Evolutionary conservation across 2,329 filamentous ascomycete species (phyloP), one percentile per base, ranked within the genome.

Genomic region (Pseudogymnoascus sp.): DNA sequence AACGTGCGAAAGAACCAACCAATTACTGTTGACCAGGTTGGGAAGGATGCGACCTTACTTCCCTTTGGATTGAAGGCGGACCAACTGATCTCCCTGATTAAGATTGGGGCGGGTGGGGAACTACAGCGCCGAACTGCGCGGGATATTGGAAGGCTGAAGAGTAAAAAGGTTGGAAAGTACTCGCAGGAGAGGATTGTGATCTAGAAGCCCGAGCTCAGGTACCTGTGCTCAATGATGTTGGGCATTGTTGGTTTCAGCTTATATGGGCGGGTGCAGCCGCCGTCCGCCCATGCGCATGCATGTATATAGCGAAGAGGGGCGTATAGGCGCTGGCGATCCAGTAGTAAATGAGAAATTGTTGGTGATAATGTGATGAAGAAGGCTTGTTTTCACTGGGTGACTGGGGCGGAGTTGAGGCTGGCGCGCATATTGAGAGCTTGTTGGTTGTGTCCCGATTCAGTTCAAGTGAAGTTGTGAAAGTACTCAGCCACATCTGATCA

Each of bases 121-220:
- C 78, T 90, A 40, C 80, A 86, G 65, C 78, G 82, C 72, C 83
- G 90, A 67, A 91, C 81, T 68, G 79, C 78, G 68, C 80, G 91
- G 73, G 88, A 96, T 76, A 86, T 87, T 63, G 90, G 89, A 15
- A 85, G 89, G 74, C 76, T 95, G 73, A 84, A 88, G 71, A 90
- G 88, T 71, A 88, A 89, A 76, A 87, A 87, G 72, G 87, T 92
- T 65, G 89, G 88, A 62, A 85, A 87, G 67, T 96, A 97, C 76
- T 90, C 89, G 55, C 81, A 93, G 67, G 91, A 96, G 77, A 84
- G 85, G 74, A 86, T 96, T 68, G 74, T 82, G 60, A 78, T 91
- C 69, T 90, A 80, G 77, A 37, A 21, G 10, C 18, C 58, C 18
- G 5, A 6, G 12, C 15, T n/a, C 18, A 60, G 35, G 39, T 59